Base-by-base conservation (phyloP, 2,329 filamentous ascomycete genomes). In the Apiospora sp. region DNA sequence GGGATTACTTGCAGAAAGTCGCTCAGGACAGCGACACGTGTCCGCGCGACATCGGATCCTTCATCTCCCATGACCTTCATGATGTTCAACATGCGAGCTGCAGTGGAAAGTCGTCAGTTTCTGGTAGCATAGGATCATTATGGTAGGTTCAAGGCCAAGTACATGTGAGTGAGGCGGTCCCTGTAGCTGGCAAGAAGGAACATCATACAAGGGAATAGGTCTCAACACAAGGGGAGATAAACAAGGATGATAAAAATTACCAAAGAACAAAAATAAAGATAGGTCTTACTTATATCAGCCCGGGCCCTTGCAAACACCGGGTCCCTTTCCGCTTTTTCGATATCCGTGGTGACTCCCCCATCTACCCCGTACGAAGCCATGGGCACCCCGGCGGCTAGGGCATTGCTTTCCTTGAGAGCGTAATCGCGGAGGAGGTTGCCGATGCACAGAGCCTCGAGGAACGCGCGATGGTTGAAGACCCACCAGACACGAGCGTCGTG, bases 401-500 rank as follows among this genome's bases (percentile, higher is more conserved):
- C 58, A 64, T 64, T 64, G 13, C 84, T 82, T 74, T 88, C 86
- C 51, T 83, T 84, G 3, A 81, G 78, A 27, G 86, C 84, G 58
- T 64, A 64, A 79, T 91, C 88, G 54, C 86, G 83, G 72, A 92
- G 80, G 34, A 91, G 86, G 74, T 87, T 88, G 30, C 89, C 89
- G 68, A 93, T 93, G 82, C 90, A 93, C 78, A 92, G 80, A 44
- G 92, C 92, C 84, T 95, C 93, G 70, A 95, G 86, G 78, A 95
- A 95, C 0, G 93, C 93, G 1, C 93, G 86, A 79, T 95, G 93
- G 80, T 94, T 93, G 76, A 95, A 94, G 0, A 94, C 92, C 93
- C 93, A 96, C 93, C 93, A 95, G 0, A 95, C 93, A 19, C 91
- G 88, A 1, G 92, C 92, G 83, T 96, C 93, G 22, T 86, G 85